phyloP scores from a whole-genome alignment of 495 filamentous ascomycete species.

The Neurospora sp. region DNA sequence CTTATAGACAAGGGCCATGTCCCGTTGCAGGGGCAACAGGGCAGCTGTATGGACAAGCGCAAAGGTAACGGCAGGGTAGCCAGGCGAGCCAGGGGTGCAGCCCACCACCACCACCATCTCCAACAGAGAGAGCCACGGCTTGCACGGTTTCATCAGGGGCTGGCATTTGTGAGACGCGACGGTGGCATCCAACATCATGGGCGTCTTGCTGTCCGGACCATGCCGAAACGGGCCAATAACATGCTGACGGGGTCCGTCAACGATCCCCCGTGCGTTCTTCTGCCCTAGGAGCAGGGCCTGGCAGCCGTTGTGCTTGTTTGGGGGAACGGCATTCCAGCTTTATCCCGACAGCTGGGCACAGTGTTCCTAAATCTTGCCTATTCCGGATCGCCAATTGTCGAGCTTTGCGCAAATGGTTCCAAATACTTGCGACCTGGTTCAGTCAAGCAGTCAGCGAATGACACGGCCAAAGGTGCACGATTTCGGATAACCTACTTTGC shows the following conservation, averaged over 20 bases:
- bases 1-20: neutral
- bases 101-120: neutral
- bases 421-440: neutral
- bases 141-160: constrained; percentile 20
- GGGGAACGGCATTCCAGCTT: neutral
- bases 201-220: constrained; percentile 7
- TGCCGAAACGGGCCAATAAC: constrained; percentile 7
- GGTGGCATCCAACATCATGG: constrained; percentile 6
- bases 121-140: constrained; percentile 16
- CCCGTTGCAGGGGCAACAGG: neutral
- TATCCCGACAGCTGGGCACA: neutral
- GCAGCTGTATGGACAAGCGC: neutral
- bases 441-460: neutral
- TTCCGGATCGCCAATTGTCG: neutral
- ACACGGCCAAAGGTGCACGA: neutral
- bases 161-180: constrained; percentile 8
- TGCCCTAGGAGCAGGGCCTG: neutral
- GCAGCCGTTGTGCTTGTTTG: neutral
- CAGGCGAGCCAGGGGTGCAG: neutral
- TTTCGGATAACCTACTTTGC: neutral
- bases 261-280: neutral
- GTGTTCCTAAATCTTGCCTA: neutral
- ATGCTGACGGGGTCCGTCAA: neutral
- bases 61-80: neutral
- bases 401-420: neutral